Percentiles rank a stretch among this genome's conserved stretches.
Evolutionary conservation across 495 filamentous ascomycete species (phyloP).

Genomic region (Durotheca rogersii): DNA sequence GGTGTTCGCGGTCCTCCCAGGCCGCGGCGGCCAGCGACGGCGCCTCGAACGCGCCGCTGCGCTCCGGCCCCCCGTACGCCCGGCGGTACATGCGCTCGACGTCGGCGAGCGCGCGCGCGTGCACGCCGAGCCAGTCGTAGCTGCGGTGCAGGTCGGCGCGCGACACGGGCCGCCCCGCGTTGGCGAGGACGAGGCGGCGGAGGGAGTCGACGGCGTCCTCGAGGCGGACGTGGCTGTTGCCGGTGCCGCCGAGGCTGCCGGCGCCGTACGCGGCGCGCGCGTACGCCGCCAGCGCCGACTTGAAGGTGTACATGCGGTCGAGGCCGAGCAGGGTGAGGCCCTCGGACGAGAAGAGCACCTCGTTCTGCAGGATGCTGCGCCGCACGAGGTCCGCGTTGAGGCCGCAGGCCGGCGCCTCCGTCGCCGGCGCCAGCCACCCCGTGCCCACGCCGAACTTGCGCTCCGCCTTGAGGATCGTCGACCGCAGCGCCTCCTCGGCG

Average conservation of each 20-base stretch:
- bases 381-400: slow-evolving; percentile 57
- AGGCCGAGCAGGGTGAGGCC: slow-evolving; percentile 66
- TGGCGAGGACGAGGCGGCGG: slow-evolving; percentile 61
- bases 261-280: slow-evolving; percentile 47
- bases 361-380: slow-evolving; percentile 66
- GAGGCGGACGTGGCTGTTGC: slow-evolving; percentile 55
- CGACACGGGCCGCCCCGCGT: slow-evolving; percentile 57
- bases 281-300: slow-evolving; percentile 61
- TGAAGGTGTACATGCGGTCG: slow-evolving; percentile 74
- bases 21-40: too few relatives aligned
- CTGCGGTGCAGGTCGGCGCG: slow-evolving; percentile 60
- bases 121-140: slow-evolving; percentile 62
- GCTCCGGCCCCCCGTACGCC: slow-evolving; percentile 50
- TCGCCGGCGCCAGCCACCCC: slow-evolving; percentile 44
- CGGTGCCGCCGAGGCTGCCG: slow-evolving; percentile 54
- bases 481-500: slow-evolving; percentile 42
- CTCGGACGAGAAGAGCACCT: slow-evolving; percentile 68
- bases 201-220: slow-evolving; percentile 58
- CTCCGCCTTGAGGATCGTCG: slow-evolving; percentile 46
- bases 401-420: slow-evolving; percentile 38
- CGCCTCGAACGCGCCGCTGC: slow-evolving; percentile 37
- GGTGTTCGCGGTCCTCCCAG: slow-evolving; percentile 17
- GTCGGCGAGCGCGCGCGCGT: slow-evolving; percentile 53
- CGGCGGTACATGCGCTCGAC: slow-evolving; percentile 59
- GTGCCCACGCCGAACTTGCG: slow-evolving; percentile 46